A percentile compares a stretch with the other conserved stretches of the same genome.
Evolutionary conservation across 768 basidiomycete species (phyloP).

Genomic region (Russula foetens): DNA sequence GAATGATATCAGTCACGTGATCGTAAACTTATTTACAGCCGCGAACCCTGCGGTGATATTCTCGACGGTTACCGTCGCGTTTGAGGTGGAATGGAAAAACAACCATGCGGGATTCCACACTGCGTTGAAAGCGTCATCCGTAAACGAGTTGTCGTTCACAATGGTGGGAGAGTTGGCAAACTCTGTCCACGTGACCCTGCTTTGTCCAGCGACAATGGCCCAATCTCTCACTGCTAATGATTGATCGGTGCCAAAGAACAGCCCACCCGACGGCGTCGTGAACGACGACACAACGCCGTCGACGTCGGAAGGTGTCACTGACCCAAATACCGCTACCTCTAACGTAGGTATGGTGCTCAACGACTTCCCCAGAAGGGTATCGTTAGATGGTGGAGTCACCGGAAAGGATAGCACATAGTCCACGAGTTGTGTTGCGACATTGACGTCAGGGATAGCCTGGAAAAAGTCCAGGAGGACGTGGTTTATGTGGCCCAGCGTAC

Average conservation of each 20-base stretch:
- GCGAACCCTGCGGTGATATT: constrained; percentile 42
- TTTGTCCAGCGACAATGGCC: constrained; percentile 37
- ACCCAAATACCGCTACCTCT: constrained; percentile 60
- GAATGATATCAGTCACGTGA: constrained; percentile 2
- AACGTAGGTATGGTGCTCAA: constrained; percentile 42
- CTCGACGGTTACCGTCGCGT: constrained; percentile 27
- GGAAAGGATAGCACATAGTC: constrained; percentile 38
- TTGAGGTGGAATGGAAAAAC: constrained; percentile 23
- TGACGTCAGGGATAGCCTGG: constrained; percentile 38
- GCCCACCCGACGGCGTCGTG: constrained; percentile 36
- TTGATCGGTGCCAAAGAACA: constrained; percentile 54
- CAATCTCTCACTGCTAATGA: constrained; percentile 44
- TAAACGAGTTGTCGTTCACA: constrained; percentile 42
- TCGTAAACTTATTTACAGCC: constrained; percentile 20
- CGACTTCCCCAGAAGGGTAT: constrained; percentile 33
- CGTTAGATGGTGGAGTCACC: constrained; percentile 34
- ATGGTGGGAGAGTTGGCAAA: constrained; percentile 41
- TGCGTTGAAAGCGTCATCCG: constrained; percentile 35
- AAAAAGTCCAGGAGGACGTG: constrained; percentile 55
- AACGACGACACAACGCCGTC: constrained; percentile 43
- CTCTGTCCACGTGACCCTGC: constrained; percentile 44
- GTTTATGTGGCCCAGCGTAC: constrained; percentile 44
- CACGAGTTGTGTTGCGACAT: constrained; percentile 40
- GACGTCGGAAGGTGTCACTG: constrained; percentile 41
- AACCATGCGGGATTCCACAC: constrained; percentile 42